Conservation (phyloP, 2,329 filamentous ascomycete genomes). For the Neonectria hederae region DNA sequence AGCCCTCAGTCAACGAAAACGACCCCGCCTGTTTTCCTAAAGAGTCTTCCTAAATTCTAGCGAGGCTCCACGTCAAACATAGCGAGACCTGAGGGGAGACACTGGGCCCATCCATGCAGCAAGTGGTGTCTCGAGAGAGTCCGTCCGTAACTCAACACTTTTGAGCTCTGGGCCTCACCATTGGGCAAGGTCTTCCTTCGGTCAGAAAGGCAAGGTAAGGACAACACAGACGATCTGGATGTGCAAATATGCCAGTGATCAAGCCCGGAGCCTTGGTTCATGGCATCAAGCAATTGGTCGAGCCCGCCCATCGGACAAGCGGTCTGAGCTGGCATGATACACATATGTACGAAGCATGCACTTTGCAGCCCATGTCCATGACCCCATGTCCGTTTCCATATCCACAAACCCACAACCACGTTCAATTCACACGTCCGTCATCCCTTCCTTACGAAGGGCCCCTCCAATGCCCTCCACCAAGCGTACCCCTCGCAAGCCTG, state of each 20-base stretch:
- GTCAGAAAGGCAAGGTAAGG: constrained; percentile 12
- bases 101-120: background rate
- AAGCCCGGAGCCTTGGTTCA: constrained; percentile 1
- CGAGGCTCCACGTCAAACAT: background rate
- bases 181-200: constrained; percentile 2
- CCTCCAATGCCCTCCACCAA: too few species aligned
- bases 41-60: too few species aligned
- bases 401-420: constrained; percentile 20
- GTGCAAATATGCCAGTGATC: constrained; percentile 3
- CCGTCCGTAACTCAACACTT: constrained; percentile 18
- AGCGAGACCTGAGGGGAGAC: background rate
- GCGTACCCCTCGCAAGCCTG: background rate
- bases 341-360: constrained; percentile 36
- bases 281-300: constrained; percentile 17
- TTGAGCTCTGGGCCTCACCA: background rate
- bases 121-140: constrained; percentile 7
- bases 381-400: constrained; percentile 26
- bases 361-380: constrained; percentile 30
- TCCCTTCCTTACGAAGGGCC: too few species aligned
- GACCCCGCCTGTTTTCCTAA: constrained; percentile 16
- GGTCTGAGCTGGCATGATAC: constrained; percentile 43
- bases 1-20: background rate
- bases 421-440: constrained; percentile 8
- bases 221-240: constrained; percentile 7
- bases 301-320: constrained; percentile 28